Evolutionary conservation across 2,329 filamentous ascomycete species (phyloP).

Genomic region (Ceratocystis colombiana): DNA sequence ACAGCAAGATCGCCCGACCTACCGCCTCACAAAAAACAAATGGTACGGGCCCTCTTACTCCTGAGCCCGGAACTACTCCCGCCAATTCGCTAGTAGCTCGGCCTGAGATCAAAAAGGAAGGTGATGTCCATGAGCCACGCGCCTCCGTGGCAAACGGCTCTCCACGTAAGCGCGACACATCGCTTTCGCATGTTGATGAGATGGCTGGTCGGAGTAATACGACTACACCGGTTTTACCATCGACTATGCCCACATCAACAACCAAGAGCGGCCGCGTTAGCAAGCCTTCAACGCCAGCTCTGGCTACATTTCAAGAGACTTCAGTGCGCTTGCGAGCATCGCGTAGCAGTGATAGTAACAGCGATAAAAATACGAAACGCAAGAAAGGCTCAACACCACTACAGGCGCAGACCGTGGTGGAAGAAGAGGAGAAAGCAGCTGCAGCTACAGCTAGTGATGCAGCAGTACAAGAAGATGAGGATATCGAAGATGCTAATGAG

Average conservation of each 20-base stretch:
- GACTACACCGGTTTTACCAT: slow-evolving; percentile 37
- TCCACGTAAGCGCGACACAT: slow-evolving; percentile 22
- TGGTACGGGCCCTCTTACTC: slow-evolving; percentile 36
- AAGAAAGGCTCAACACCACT: slow-evolving; percentile 24
- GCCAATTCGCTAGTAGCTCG: slow-evolving; percentile 29
- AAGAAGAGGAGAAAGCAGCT: slow-evolving; percentile 29
- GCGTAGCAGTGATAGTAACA: slow-evolving; percentile 36
- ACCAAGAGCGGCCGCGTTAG: slow-evolving; percentile 57
- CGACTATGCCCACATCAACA: slow-evolving; percentile 40
- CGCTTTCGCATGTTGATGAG: slow-evolving; percentile 14
- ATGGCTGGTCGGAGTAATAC: slow-evolving; percentile 27
- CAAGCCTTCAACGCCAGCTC: slow-evolving; percentile 55
- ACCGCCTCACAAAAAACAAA: slow-evolving; percentile 55
- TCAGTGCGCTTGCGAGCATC: slow-evolving; percentile 42
- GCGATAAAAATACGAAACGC: slow-evolving; percentile 26
- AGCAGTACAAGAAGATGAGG: slow-evolving; percentile 35
- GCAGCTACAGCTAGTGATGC: slow-evolving; percentile 31
- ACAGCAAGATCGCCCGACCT: slow-evolving; percentile 43
- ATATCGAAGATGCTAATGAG: slow-evolving; percentile 59
- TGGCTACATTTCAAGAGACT: slow-evolving; percentile 50
- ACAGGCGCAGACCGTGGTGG: slow-evolving; percentile 15
- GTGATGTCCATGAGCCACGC: slow-evolving; percentile 36
- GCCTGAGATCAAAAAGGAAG: slow-evolving; percentile 34
- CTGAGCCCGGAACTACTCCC: slow-evolving; percentile 33
- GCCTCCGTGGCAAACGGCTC: slow-evolving; percentile 23